Evolutionary conservation across 2,329 filamentous ascomycete genomes (phyloP).

Genomic region (Botryotinia calthae): DNA sequence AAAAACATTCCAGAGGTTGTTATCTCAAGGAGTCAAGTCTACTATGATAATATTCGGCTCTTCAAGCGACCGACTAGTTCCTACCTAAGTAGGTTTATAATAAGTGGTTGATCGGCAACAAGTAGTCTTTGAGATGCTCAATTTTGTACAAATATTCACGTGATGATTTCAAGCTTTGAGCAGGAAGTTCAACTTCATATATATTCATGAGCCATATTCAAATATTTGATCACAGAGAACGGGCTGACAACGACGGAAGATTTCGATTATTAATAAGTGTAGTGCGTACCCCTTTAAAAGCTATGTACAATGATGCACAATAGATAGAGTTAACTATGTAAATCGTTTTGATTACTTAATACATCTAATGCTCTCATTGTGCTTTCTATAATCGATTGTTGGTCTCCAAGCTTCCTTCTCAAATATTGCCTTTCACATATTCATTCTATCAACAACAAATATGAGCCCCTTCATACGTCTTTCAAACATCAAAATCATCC

Average conservation of each 20-base stretch:
- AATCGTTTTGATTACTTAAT: too few relatives aligned
- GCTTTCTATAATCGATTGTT: background rate
- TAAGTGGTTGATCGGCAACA: background rate
- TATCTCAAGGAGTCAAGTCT: background rate
- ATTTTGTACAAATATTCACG: background rate
- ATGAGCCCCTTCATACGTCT: background rate
- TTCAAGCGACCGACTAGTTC: too few relatives aligned
- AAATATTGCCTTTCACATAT: background rate
- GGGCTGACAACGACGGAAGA: too few relatives aligned
- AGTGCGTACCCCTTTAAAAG: too few relatives aligned
- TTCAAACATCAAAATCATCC: background rate
- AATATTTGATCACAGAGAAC: too few relatives aligned
- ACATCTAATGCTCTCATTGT: too few relatives aligned
- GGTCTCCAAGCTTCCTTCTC: background rate
- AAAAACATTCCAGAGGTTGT: fast-evolving
- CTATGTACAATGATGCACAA: too few relatives aligned
- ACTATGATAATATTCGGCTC: too few relatives aligned
- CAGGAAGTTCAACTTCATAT: background rate
- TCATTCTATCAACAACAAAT: background rate
- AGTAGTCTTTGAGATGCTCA: background rate
- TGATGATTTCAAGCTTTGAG: background rate
- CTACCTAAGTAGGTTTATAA: too few relatives aligned
- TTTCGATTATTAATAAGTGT: too few relatives aligned
- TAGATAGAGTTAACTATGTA: too few relatives aligned
- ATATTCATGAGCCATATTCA: too few relatives aligned